phyloP scores from a whole-genome alignment of 768 basidiomycete species.

The Podaxis pistillaris region DNA sequence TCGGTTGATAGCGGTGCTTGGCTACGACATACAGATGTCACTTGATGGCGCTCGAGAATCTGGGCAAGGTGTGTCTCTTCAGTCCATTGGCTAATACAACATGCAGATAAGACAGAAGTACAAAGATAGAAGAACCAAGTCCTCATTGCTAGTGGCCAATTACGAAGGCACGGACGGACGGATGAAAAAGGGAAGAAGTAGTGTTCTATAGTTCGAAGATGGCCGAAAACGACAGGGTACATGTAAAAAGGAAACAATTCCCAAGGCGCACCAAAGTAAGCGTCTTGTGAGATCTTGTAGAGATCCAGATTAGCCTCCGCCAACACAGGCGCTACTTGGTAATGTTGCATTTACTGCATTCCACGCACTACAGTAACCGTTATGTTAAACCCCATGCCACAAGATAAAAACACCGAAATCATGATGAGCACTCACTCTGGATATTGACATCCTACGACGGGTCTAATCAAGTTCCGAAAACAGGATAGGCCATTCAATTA shows the following conservation, averaged over 20 bases:
- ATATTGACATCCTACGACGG: constrained; percentile 63
- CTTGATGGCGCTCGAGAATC: too few relatives aligned
- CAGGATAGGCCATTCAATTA: background rate
- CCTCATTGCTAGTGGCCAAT: too few relatives aligned
- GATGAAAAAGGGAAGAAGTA: background rate
- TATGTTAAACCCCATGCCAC: constrained; percentile 2
- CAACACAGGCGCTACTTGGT: constrained; percentile 44
- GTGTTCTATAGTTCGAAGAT: background rate
- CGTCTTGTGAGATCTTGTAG: background rate
- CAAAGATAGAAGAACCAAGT: too few relatives aligned
- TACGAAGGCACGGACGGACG: background rate
- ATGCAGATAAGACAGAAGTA: too few relatives aligned
- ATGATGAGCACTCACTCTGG: constrained; percentile 40
- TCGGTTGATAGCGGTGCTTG: too few relatives aligned
- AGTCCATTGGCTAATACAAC: too few relatives aligned
- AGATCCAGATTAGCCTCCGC: constrained; percentile 13
- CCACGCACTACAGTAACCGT: constrained; percentile 46
- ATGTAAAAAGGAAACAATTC: background rate
- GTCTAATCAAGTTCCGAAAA: constrained; percentile 23
- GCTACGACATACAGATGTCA: too few relatives aligned
- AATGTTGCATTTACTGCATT: constrained; percentile 49
- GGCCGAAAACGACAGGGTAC: background rate
- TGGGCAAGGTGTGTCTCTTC: too few relatives aligned
- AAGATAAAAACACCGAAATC: constrained; percentile 1
- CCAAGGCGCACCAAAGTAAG: background rate